Conservation (phyloP, 257 asterid genomes). For the Nicotiana otophora region DNA sequence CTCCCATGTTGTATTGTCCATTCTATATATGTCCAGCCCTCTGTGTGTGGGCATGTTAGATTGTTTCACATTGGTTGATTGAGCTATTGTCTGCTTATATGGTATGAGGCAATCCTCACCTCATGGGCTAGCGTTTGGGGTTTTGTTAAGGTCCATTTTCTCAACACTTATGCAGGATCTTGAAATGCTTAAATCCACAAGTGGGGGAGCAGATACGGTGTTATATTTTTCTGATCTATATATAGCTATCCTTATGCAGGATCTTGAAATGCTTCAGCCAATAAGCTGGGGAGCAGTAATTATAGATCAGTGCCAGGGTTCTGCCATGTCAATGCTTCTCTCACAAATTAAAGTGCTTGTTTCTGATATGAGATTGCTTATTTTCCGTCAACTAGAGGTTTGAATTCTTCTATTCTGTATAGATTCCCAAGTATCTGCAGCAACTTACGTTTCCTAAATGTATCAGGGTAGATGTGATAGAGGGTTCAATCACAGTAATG, state of each 20-base stretch:
- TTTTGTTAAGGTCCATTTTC: neutral
- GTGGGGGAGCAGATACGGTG: neutral
- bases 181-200: conserved; percentile 7
- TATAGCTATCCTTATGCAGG: conserved; percentile 17
- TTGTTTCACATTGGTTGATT: no score
- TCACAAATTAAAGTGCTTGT: conserved; percentile 17
- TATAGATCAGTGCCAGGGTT: conserved; percentile 26
- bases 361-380: conserved; percentile 26
- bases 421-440: neutral
- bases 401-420: neutral
- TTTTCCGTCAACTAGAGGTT: conserved; percentile 22
- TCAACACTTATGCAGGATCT: conserved; percentile 14
- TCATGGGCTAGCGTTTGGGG: no score
- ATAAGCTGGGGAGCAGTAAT: conserved; percentile 28
- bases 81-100: no score
- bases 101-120: no score
- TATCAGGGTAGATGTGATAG: conserved; percentile 18
- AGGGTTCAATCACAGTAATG: conserved; percentile 13
- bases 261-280: conserved; percentile 15
- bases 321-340: neutral
- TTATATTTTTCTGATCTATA: neutral
- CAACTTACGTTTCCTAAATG: neutral
- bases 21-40: no score
- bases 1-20: no score
- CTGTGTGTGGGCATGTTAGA: no score